Evolutionary conservation across 2,329 filamentous ascomycete species (phyloP).

Genomic region (Zalaria obscura): DNA sequence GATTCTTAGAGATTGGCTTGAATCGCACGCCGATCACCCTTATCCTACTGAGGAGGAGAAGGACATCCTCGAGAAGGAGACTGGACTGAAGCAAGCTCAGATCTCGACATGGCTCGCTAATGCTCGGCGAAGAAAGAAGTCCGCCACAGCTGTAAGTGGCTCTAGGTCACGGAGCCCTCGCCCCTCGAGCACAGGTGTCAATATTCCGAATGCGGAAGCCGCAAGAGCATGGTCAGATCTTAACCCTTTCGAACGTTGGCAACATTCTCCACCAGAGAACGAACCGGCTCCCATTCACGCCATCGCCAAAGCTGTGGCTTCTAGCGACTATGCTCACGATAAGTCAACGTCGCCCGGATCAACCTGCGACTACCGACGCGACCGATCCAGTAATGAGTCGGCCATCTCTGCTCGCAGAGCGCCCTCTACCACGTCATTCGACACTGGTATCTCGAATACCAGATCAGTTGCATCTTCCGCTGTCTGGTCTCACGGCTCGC

Average conservation of each 20-base stretch:
- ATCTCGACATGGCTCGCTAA: constrained; percentile 91
- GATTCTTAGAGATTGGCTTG: constrained; percentile 72
- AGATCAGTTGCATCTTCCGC: constrained; percentile 36
- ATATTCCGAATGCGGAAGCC: not conserved
- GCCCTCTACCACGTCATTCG: constrained; percentile 39
- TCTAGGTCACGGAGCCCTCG: not conserved
- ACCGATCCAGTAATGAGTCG: constrained; percentile 35
- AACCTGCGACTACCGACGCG: constrained; percentile 24
- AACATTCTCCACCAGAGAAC: constrained; percentile 54
- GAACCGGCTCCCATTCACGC: constrained; percentile 51
- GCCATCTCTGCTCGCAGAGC: constrained; percentile 37
- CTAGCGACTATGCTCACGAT: constrained; percentile 15
- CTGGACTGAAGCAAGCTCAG: constrained; percentile 68
- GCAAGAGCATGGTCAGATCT: constrained; percentile 24
- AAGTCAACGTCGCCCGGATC: constrained; percentile 15
- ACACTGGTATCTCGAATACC: constrained; percentile 24
- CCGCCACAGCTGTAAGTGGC: constrained; percentile 30
- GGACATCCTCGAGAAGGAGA: constrained; percentile 61
- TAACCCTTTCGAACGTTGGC: constrained; percentile 47
- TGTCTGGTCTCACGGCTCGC: constrained; percentile 42
- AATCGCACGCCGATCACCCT: constrained; percentile 64
- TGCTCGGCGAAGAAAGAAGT: constrained; percentile 69
- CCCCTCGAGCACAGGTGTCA: not conserved
- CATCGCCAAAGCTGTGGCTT: constrained; percentile 46
- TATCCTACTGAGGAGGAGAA: constrained; percentile 85